Evolutionary conservation across 1,284 basidiomycete genomes (phyloP).

Genomic region (Schizophyllum amplum): DNA sequence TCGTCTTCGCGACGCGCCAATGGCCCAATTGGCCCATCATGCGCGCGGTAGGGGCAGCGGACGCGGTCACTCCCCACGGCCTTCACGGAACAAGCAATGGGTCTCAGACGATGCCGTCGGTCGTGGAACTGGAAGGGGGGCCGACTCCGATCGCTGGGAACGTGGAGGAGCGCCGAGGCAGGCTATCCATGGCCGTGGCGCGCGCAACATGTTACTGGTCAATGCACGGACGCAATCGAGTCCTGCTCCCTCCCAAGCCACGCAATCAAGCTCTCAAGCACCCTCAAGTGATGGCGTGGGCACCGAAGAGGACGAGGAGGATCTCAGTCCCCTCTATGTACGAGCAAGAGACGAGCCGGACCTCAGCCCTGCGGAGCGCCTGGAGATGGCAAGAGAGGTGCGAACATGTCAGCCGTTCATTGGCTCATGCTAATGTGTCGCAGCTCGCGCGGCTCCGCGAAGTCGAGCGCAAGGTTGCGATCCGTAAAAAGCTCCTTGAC

Average conservation of each 20-base stretch:
- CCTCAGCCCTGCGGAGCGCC: not conserved
- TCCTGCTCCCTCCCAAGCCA: not conserved
- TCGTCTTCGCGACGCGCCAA: not conserved
- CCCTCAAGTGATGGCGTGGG: not conserved
- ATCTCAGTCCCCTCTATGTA: not conserved
- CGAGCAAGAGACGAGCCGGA: not conserved
- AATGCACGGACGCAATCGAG: not conserved
- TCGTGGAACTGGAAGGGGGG: not conserved
- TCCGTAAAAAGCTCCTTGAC: conserved; percentile 80
- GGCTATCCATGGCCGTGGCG: not conserved
- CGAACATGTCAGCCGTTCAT: not conserved
- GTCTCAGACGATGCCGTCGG: not conserved
- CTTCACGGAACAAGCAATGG: not conserved
- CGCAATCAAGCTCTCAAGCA: not conserved
- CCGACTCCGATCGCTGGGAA: not conserved
- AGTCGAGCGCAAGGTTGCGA: conserved; percentile 68
- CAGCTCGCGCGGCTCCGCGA: conserved; percentile 71
- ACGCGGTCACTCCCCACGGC: not conserved
- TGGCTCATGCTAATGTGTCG: not conserved
- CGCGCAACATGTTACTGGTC: not conserved
- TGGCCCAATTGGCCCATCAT: not conserved
- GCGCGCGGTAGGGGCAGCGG: not conserved
- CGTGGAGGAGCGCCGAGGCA: not conserved
- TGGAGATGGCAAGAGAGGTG: not conserved
- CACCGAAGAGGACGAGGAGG: not conserved